phyloP scores from a whole-genome alignment of 2,329 filamentous ascomycete species.

The Claviceps pusilla region DNA sequence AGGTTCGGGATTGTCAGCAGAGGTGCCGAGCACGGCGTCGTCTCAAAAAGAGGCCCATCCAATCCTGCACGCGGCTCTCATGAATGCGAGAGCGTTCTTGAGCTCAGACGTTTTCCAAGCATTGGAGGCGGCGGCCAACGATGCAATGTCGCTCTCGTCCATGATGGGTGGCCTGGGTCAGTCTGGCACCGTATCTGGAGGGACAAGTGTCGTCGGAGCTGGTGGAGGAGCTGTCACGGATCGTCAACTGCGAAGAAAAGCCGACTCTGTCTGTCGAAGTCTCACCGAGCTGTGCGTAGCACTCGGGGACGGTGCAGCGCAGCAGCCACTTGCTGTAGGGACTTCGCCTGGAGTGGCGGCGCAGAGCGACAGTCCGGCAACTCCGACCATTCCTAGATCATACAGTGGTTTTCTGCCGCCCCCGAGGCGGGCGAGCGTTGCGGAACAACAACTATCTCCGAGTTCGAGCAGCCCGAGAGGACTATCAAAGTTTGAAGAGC shows the following conservation, averaged over 20 bases:
- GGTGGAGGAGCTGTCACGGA: conserved; percentile 46
- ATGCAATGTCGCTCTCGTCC: conserved; percentile 64
- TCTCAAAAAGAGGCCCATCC: conserved; percentile 51
- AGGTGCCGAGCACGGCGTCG: conserved; percentile 27
- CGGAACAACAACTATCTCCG: conserved; percentile 23
- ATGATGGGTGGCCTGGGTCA: conserved; percentile 63
- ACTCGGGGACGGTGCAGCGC: conserved; percentile 39
- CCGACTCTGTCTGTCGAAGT: conserved; percentile 82
- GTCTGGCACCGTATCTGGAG: conserved; percentile 52
- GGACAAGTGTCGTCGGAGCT: conserved; percentile 45
- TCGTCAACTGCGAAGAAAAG: conserved; percentile 74
- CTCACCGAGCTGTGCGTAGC: conserved; percentile 85
- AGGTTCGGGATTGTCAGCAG: conserved; percentile 11
- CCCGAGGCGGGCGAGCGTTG: conserved; percentile 27
- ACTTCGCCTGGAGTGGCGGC: conserved; percentile 4
- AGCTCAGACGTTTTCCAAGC: conserved; percentile 59
- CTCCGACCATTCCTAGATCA: conserved; percentile 31
- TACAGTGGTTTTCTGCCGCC: conserved; percentile 20
- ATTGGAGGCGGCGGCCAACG: conserved; percentile 65
- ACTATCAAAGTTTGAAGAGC: conserved; percentile 38
- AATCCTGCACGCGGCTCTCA: conserved; percentile 63
- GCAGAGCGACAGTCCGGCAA: conserved; percentile 20
- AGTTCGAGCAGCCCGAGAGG: conserved; percentile 28
- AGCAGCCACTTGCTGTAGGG: conserved; percentile 5
- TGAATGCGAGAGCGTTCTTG: conserved; percentile 59